phyloP scores from a whole-genome alignment of 2,329 filamentous ascomycete species.

The Penicillium sp. region DNA sequence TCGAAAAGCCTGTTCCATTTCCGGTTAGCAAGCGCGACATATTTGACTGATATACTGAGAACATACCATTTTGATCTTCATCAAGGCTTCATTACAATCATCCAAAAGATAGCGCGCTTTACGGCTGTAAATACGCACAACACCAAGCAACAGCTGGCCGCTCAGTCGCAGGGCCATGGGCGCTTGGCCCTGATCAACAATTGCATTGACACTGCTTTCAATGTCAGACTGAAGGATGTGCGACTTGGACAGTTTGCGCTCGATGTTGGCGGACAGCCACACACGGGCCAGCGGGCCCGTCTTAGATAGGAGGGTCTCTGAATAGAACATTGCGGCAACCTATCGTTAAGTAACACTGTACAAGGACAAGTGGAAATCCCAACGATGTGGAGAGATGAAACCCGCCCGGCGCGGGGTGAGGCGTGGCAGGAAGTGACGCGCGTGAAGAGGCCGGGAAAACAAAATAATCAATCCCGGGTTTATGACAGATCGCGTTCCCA shows the following conservation, averaged over 20 bases:
- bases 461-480: constrained; percentile 23
- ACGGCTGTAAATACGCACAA: constrained; percentile 94
- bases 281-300: constrained; percentile 95
- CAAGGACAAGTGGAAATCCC: constrained; percentile 36
- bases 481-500: neutral
- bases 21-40: neutral
- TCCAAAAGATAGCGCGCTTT: constrained; percentile 96
- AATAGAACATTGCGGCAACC: constrained; percentile 79
- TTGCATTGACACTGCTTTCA: constrained; percentile 89
- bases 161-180: constrained; percentile 93
- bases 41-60: neutral
- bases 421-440: constrained; percentile 33
- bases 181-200: constrained; percentile 88
- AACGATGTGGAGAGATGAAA: constrained; percentile 20
- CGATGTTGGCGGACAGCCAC: constrained; percentile 96
- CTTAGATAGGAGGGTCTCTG: constrained; percentile 92
- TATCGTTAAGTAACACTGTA: constrained; percentile 9
- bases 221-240: constrained; percentile 94
- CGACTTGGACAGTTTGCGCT: constrained; percentile 97
- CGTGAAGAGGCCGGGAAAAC: constrained; percentile 29
- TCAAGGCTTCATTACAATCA: constrained; percentile 93
- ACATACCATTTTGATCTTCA: constrained; percentile 96
- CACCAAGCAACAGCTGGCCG: constrained; percentile 89
- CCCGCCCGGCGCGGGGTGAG: constrained; percentile 37
- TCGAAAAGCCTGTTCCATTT: constrained; percentile 74